Base-by-base conservation (phyloP, 257 asterid genomes). In the Petunia secreta region DNA sequence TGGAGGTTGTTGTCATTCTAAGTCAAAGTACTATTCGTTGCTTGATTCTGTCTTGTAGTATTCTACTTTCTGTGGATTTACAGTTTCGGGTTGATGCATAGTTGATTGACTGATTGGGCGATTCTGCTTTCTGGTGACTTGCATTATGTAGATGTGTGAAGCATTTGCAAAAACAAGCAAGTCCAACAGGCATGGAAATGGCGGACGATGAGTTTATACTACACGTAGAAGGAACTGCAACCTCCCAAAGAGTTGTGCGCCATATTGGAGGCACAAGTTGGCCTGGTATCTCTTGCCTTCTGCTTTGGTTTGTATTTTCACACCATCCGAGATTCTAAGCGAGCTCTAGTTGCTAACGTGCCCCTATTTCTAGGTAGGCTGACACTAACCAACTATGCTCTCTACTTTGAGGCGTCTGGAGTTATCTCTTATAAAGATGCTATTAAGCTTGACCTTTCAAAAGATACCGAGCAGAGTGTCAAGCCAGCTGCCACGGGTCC, bases 381-480 rank as follows among this genome's bases (percentile, higher is more conserved):
- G 85, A 95, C 97, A 0, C 75, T 95, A 82, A 95, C 99, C 62
- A 95, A 95, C 84, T 93, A 92, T 59, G 98, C 95, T 43, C 92
- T 95, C 73, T 95, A 95, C 89, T 95, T 93, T 8, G 99, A 95
- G 95, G 95, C 99, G 8, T 91, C 93, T 2, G 91, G 93, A 9
- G 83, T 88, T 6, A 71, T 95, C 34, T 87, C 96, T 13, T 93
- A 92, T 9, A 97, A 93, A 80, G 83, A 89, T 36, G 97, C 99
- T 2, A 58, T 93, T 9, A 95, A 89, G 78, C 85, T 95, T 0
- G 95, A 93, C 85, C 97, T 95, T 69, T 92, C 95, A 0, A 90
- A 87, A 82, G 89, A 89, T 57, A 15, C 34, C 8, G 86, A 86
- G 63, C 94, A 92, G 63, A 87, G 63, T 46, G 88, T 92, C 48